Base-by-base conservation (phyloP, 2,329 filamentous ascomycete genomes). In the Penicillium sp. region DNA sequence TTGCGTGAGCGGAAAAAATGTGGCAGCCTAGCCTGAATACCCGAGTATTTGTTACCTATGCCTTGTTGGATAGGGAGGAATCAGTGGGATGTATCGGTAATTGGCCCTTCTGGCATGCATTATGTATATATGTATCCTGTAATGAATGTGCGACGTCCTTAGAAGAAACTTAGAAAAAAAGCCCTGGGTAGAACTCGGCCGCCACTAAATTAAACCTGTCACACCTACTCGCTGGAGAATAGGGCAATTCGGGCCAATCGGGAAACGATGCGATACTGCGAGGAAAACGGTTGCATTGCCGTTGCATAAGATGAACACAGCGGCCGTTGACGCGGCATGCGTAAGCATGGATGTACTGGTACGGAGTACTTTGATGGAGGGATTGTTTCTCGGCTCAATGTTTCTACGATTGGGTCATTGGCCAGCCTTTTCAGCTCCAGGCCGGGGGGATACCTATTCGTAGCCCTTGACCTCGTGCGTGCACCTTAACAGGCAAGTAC, bases 101-200 rank as follows among this genome's bases (percentile, higher is more conserved):
- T 52, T 46, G 50, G 61, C 47, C 48, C 53, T 52, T 62, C 64
- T 55, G 58, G 60, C 58, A 67, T 67, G 64, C 55, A 64, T 58
- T 59, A 67, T 66, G 65, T 67, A 68, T 65, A 68, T 68, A 69
- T 60, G 61, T 64, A 66, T 63, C 47, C 58, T 65, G 59, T 68
- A 69, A 69, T 67, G 67, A 68, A 66, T 66, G 60, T 61, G 63
- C 59, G 29, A 59, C 49, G 50, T 55, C 21, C 52, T 41, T 21
- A 26, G 5, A 26, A 26, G 3, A 26, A 26, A 26, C 23, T 56
- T 26, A 15, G n/a, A 41, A 41, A 15, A n/a, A 17, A 17, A 11
- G 30, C 35, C 11, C 29, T 35, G 19, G 23, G 30, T n/a, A 49
- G 29, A 44, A 38, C 8, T 44, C 30, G 30, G 21, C 45, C 26